These are phyloP conservation scores for Pleurotus citrinopileatus DNA, from an alignment of 768 basidiomycete species.

Conservation along the genomic window DNA sequence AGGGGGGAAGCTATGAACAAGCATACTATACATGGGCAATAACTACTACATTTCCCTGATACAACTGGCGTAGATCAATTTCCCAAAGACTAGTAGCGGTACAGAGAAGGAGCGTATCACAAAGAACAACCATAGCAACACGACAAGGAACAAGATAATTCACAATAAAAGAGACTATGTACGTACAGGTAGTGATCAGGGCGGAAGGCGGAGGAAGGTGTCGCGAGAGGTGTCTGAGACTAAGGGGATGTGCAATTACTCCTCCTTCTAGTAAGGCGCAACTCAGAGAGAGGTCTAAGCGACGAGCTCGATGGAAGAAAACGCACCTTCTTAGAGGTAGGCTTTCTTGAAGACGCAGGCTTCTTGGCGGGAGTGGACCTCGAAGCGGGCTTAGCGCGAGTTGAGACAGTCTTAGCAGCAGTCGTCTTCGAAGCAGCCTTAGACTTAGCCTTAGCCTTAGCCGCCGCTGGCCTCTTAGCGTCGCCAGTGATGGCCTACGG, in stretches of 20 bases:
- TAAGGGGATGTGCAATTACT: too few relatives aligned
- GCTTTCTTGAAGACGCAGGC: constrained; percentile 13
- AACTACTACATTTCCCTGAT: too few relatives aligned
- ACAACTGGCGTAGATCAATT: too few relatives aligned
- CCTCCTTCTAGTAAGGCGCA: constrained; percentile 4
- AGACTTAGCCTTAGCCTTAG: constrained; percentile 30
- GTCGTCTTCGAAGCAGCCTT: constrained; percentile 27
- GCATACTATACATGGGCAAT: too few relatives aligned
- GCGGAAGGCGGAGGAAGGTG: not conserved
- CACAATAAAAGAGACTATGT: constrained; percentile 9
- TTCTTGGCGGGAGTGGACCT: constrained; percentile 10
- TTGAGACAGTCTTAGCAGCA: constrained; percentile 12
- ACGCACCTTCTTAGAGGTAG: constrained; percentile 18
- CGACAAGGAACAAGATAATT: constrained; percentile 5
- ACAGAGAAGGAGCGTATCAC: too few relatives aligned
- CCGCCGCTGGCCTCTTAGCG: constrained; percentile 30
- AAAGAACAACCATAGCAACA: not conserved
- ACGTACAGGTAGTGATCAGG: constrained; percentile 5
- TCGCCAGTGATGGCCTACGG: constrained; percentile 36
- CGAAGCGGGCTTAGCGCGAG: constrained; percentile 18
- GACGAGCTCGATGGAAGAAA: not conserved
- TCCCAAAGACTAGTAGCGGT: too few relatives aligned
- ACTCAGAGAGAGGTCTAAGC: not conserved
- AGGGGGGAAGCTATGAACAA: too few relatives aligned
- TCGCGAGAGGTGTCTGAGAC: too few relatives aligned